Evolutionary conservation across 768 basidiomycete species (phyloP).

Genomic region (Lentinula lateritia): DNA sequence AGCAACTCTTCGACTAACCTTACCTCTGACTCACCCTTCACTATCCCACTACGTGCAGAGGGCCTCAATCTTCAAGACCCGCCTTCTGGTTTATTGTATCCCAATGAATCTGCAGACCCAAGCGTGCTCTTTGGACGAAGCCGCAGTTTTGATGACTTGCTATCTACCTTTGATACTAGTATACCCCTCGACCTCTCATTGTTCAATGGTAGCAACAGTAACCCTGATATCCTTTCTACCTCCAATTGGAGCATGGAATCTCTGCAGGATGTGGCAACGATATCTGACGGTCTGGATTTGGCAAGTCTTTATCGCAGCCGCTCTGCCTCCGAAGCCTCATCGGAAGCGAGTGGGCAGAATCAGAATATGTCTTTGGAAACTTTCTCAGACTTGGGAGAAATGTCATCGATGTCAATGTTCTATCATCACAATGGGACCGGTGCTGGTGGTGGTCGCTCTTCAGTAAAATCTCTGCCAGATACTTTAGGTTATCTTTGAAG

Average conservation of each 20-base stretch:
- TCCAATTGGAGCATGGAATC: neutral
- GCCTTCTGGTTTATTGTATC: neutral
- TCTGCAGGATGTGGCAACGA: neutral
- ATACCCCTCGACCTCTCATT: neutral
- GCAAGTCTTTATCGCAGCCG: neutral
- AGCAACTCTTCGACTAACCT: neutral
- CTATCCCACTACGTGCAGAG: neutral
- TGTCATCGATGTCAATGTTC: conserved; percentile 5
- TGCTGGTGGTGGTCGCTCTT: conserved; percentile 1
- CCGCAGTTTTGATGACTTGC: neutral
- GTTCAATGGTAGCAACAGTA: neutral
- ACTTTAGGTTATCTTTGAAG: neutral
- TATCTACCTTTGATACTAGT: neutral
- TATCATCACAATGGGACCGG: neutral
- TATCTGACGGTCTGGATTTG: neutral
- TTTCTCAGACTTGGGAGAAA: conserved; percentile 1
- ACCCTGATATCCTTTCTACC: neutral
- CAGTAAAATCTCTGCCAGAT: conserved; percentile 3
- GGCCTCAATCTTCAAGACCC: neutral
- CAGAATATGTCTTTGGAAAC: neutral
- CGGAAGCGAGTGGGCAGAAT: neutral
- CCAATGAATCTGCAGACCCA: neutral
- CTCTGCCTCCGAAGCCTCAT: neutral
- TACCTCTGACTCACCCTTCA: neutral
- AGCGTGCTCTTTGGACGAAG: neutral